Base-by-base conservation (phyloP, 2,329 filamentous ascomycete genomes). In the Ascochyta clinopodiicola region DNA sequence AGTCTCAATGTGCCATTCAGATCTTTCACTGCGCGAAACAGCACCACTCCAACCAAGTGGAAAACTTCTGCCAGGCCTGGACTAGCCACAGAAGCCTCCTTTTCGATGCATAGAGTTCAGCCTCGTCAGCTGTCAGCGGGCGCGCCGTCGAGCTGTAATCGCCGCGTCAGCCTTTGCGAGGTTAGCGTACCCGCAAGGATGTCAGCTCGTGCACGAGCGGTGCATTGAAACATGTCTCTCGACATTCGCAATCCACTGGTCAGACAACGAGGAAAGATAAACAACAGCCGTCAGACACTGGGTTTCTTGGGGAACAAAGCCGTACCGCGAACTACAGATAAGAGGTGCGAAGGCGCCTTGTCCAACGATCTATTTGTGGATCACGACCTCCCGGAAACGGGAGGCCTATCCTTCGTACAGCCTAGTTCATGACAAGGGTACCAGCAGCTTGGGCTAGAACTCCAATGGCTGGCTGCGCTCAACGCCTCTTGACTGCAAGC, bases 331-430 rank as follows among this genome's bases (percentile, higher is more conserved):
- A 22, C 22, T 2, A 7, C 21, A 21, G 31, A 34, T 36, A 40
- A 32, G 40, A 38, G 24, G 34, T 38, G 34, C 32, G 43, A 42
- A 31, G 46, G 35, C 42, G 50, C 17, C 42, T 8, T 43, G 40
- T 37, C n/a, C 15, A 4, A 42, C 24, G 15, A 50, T 45, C 52
- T 56, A 56, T 56, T 56, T 56, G 52, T 29, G 36, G 46, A 42
- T 31, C 52, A 8, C 36, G 2, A 17, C 15, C 10, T 6, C 24
- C 40, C 37, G n/a, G 37, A 50, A 42, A 29, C 52, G 42, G 52
- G 36, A 56, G 15, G 31, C 27, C 42, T 17, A 45, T 50, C 21
- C 43, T 29, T 19, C 6, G 22, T 42, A 35, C 4, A n/a, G 52
- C 37, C 43, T 56, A 56, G 46, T 42, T 31, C 25, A 7, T n/a